Base-by-base conservation (phyloP, 1,139 yeast species). In the Dujonia santamariae region DNA sequence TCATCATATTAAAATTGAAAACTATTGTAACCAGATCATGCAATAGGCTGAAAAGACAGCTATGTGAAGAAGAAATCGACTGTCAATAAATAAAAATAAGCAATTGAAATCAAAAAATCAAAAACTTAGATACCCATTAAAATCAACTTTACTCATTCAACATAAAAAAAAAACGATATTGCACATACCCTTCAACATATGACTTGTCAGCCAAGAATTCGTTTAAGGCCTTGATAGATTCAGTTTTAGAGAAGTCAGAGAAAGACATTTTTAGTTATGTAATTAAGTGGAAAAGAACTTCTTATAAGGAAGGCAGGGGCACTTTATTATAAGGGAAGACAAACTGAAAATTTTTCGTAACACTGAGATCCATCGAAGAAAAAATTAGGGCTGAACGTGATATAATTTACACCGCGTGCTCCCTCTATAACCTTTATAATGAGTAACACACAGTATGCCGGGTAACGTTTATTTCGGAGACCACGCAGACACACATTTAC, bases 161-260 rank as follows among this genome's bases (percentile, higher is more conserved):
- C n/a, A n/a, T n/a, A n/a, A n/a, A n/a, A n/a, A n/a, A n/a, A n/a
- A n/a, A n/a, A n/a, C n/a, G 11, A 6, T 18, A 26, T 17, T 22
- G 34, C 36, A 75, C 95, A 66, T 83, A 86, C 95, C 96, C 96
- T 64, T 85, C 92, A 56, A 88, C 62, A 85, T 87, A 88, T 50
- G 95, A 84, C 78, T 87, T 85, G 72, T 85, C 90, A 67, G 83
- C 86, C 70, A 90, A 81, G 78, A 77, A 81, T 55, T 76, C 75
- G 85, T 88, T 82, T 65, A 90, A 85, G 63, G 87, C 74, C 67
- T 84, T 73, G 63, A 90, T 70, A 63, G 97, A 75, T 70, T 81
- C 88, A 56, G 78, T 74, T 67, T 80, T 81, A 50, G 88, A 76
- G 78, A 82, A 82, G 63, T 82, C 87, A 45, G 87, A 63, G 76